phyloP scores from a whole-genome alignment of 345 rosid species.

The Acer yangbiense region DNA sequence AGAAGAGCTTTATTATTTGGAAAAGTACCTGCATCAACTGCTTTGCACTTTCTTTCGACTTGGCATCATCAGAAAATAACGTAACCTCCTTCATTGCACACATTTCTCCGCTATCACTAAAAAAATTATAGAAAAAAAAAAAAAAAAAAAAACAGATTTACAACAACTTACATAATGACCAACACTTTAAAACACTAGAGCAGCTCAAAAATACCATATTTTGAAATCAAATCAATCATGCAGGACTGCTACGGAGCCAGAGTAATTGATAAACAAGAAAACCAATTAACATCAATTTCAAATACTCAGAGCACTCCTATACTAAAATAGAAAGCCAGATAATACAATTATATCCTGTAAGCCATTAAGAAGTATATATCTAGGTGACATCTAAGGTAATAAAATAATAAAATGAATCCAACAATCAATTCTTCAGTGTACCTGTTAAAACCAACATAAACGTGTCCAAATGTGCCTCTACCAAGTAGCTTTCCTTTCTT shows the following conservation, averaged over 20 bases:
- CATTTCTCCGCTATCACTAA: constrained; percentile 67
- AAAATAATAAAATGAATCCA: not conserved
- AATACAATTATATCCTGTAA: not conserved
- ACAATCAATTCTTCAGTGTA: constrained; percentile 21
- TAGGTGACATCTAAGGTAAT: not conserved
- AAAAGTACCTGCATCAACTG: constrained; percentile 57
- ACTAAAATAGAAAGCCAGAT: not conserved
- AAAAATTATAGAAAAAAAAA: not conserved
- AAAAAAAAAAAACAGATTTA: constrained; percentile 12
- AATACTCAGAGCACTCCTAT: constrained; percentile 1
- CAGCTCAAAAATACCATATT: not conserved
- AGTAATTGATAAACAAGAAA: constrained; percentile 9
- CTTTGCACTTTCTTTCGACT: constrained; percentile 66
- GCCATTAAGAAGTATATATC: not conserved
- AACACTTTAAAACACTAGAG: not conserved
- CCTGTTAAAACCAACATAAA: constrained; percentile 79
- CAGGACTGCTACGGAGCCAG: not conserved
- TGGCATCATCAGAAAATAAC: constrained; percentile 61
- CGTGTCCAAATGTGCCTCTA: constrained; percentile 86
- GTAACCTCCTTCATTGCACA: constrained; percentile 74
- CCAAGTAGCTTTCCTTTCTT: constrained; percentile 77
- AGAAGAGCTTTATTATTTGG: too few species aligned
- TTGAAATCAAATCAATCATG: constrained; percentile 1
- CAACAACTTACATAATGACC: constrained; percentile 7
- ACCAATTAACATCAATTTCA: constrained; percentile 12